phyloP scores from a whole-genome alignment of 345 rosid species.

The Citropsis articulata region DNA sequence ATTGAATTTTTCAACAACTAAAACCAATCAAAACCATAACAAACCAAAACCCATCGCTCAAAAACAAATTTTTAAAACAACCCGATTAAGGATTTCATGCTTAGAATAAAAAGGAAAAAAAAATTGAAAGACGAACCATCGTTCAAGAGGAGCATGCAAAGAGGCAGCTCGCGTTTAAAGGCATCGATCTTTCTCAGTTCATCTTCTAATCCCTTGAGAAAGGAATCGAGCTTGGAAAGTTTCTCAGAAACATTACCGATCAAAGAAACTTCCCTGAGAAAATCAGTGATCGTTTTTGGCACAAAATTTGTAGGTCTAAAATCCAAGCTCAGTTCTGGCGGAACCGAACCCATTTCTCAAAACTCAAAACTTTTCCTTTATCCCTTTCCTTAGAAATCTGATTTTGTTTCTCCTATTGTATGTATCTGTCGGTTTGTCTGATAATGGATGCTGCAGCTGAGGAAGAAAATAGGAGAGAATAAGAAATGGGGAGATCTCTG shows the following conservation, averaged over 20 bases:
- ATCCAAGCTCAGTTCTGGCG: constrained; percentile 72
- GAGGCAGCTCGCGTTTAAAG: constrained; percentile 81
- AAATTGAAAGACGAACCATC: constrained; percentile 55
- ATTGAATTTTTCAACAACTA: neutral
- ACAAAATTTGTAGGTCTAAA: constrained; percentile 36
- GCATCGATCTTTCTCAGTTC: constrained; percentile 80
- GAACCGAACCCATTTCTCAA: constrained; percentile 51
- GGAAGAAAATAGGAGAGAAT: constrained; percentile 15
- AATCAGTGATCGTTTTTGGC: constrained; percentile 52
- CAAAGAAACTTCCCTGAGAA: constrained; percentile 44
- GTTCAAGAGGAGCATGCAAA: constrained; percentile 68
- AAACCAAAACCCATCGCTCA: constrained; percentile 1
- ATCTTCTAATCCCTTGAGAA: constrained; percentile 59
- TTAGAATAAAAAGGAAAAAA: neutral
- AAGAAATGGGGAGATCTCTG: constrained; percentile 30
- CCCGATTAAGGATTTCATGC: neutral
- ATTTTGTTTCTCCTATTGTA: neutral
- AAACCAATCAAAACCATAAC: constrained; percentile 7
- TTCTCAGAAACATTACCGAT: constrained; percentile 44
- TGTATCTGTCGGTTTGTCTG: neutral
- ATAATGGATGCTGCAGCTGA: neutral
- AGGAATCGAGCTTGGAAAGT: constrained; percentile 43
- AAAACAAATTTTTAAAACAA: neutral
- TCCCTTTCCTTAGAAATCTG: too few species aligned
- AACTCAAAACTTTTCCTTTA: neutral